These are phyloP conservation scores for Cyamopsis tetragonoloba DNA, from an alignment of 306 rosid species.

Conservation along the genomic window DNA sequence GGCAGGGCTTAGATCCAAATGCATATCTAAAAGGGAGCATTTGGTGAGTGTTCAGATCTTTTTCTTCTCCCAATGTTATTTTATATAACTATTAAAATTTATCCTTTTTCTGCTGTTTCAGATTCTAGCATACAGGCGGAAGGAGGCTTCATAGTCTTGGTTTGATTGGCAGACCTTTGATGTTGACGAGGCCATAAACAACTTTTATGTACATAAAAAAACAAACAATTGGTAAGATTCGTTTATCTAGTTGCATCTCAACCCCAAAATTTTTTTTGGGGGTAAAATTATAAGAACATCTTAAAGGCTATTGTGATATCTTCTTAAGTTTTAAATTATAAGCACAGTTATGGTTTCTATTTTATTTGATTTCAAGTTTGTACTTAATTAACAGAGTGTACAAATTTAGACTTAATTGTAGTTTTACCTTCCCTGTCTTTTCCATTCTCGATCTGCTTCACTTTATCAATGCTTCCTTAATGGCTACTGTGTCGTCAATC, in stretches of 20 bases:
- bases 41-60: slow-evolving; percentile 47
- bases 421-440: too few species aligned
- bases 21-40: slow-evolving; percentile 48
- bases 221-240: not conserved
- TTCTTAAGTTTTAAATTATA: slow-evolving; percentile 14
- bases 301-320: not conserved
- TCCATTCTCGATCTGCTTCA: too few species aligned
- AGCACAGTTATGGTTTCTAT: slow-evolving; percentile 12
- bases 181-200: slow-evolving; percentile 6
- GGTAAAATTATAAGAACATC: slow-evolving; percentile 6
- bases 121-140: slow-evolving; percentile 74
- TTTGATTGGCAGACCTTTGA: slow-evolving; percentile 4
- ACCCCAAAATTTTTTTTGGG: too few species aligned
- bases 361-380: not conserved
- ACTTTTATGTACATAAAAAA: slow-evolving; percentile 19
- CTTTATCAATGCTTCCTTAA: too few species aligned
- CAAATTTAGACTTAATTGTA: too few species aligned
- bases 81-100: not conserved
- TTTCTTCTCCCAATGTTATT: not conserved
- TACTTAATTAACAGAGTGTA: not conserved
- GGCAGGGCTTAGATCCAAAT: slow-evolving; percentile 58
- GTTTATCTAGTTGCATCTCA: slow-evolving; percentile 13
- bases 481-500: too few species aligned
- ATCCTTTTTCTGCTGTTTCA: slow-evolving; percentile 41
- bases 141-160: slow-evolving; percentile 34